These are phyloP conservation scores for Bremia lactucae DNA, from an alignment of 352 stramenopile species.

Conservation along the genomic window DNA sequence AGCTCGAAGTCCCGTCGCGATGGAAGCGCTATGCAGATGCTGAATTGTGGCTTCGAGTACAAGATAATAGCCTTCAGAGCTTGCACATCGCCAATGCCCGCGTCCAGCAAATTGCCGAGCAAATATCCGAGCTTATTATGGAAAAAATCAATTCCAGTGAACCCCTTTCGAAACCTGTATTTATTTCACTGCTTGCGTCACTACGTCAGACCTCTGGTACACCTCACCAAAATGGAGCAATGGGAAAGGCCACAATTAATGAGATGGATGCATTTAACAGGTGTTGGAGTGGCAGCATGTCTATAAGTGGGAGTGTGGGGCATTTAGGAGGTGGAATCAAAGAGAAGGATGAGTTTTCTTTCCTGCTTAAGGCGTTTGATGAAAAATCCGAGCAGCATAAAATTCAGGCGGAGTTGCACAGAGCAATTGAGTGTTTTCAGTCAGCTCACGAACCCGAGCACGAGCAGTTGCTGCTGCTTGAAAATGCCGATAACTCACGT, in stretches of 20 bases:
- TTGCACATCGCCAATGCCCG: slow-evolving; percentile 31
- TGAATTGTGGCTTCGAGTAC: slow-evolving; percentile 23
- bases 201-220: slow-evolving; percentile 35
- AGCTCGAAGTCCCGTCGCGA: slow-evolving; percentile 25
- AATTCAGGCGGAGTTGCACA: slow-evolving; percentile 38
- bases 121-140: slow-evolving; percentile 44
- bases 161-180: slow-evolving; percentile 34
- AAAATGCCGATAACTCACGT: slow-evolving; percentile 15
- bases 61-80: slow-evolving; percentile 32
- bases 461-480: slow-evolving; percentile 20
- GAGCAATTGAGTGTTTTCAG: slow-evolving; percentile 31
- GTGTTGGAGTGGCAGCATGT: slow-evolving; percentile 32
- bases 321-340: slow-evolving; percentile 16
- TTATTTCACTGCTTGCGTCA: slow-evolving; percentile 35
- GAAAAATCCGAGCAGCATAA: slow-evolving; percentile 44
- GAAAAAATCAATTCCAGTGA: slow-evolving; percentile 34
- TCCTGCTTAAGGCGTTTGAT: slow-evolving; percentile 58
- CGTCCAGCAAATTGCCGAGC: slow-evolving; percentile 30
- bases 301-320: slow-evolving; percentile 22
- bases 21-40: slow-evolving; percentile 37
- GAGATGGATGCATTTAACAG: slow-evolving; percentile 19
- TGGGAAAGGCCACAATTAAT: slow-evolving; percentile 13
- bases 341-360: slow-evolving; percentile 55
- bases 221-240: slow-evolving; percentile 10
- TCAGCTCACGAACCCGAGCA: slow-evolving; percentile 25